phyloP scores from a whole-genome alignment of 495 filamentous ascomycete species.

The Aspergillus sclerotiicarbonarius region DNA sequence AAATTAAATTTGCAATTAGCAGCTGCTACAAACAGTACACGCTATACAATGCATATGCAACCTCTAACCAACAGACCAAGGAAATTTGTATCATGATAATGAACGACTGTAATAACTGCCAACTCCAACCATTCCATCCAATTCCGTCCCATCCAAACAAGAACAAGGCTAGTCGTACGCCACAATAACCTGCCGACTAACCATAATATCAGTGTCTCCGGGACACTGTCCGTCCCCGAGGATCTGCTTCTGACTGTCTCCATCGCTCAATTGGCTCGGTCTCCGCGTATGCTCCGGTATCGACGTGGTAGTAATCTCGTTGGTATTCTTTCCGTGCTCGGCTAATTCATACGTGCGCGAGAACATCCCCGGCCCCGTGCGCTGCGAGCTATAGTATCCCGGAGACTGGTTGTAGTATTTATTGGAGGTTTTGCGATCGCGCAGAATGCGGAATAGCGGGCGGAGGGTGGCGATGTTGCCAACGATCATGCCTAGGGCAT shows the following conservation, averaged over 20 bases:
- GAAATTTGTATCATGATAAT: no score
- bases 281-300: background rate
- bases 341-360: constrained; percentile 16
- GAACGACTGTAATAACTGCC: no score
- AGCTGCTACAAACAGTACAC: no score
- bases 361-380: constrained; percentile 10
- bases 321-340: constrained; percentile 13
- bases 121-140: no score
- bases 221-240: constrained; percentile 13
- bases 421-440: constrained; percentile 18
- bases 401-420: constrained; percentile 5
- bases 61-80: no score
- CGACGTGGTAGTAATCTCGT: constrained; percentile 7
- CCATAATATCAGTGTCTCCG: constrained; percentile 18
- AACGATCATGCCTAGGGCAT: constrained; percentile 29
- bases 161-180: constrained; percentile 11
- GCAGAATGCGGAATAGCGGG: constrained; percentile 23
- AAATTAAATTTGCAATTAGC: no score
- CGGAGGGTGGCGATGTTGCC: constrained; percentile 30
- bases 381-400: constrained; percentile 4
- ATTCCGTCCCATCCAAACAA: no score
- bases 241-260: constrained; percentile 23
- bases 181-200: constrained; percentile 21
- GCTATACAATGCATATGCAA: no score
- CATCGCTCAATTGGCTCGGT: constrained; percentile 16